A percentile compares a stretch with the other conserved stretches of the same genome.
phyloP scores from a whole-genome alignment of 768 basidiomycete genomes.

The Auricularia sp. region DNA sequence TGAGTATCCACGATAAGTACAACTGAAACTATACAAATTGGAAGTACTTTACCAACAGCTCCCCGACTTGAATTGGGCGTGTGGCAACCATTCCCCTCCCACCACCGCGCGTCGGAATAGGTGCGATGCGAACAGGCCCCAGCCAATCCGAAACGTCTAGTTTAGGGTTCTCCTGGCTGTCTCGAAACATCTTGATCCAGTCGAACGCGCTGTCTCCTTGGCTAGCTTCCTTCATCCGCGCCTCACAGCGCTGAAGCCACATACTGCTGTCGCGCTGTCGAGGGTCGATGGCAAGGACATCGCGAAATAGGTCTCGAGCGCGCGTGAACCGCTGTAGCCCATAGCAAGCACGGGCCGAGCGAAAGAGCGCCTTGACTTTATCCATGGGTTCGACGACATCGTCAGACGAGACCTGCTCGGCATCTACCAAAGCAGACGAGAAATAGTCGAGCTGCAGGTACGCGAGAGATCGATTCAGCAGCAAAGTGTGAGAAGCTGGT shows the following conservation, averaged over 20 bases:
- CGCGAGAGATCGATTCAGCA: constrained; percentile 20
- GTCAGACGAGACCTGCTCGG: constrained; percentile 9
- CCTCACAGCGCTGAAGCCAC: constrained; percentile 13
- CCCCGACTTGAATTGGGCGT: neutral
- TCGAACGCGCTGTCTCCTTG: constrained; percentile 14
- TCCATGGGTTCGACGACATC: neutral
- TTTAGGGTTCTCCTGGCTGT: constrained; percentile 4
- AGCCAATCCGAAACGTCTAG: constrained; percentile 18
- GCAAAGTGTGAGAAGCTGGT: constrained; percentile 11
- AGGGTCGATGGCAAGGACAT: constrained; percentile 3
- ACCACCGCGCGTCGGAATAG: constrained; percentile 5
- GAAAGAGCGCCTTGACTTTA: constrained; percentile 16
- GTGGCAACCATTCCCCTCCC: constrained; percentile 10
- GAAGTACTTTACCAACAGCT: constrained; percentile 8
- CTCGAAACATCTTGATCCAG: constrained; percentile 16
- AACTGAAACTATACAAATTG: too few relatives aligned
- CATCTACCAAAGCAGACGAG: constrained; percentile 17
- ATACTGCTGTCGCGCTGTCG: constrained; percentile 1
- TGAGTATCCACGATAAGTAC: neutral
- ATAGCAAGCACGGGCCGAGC: constrained; percentile 18
- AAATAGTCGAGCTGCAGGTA: constrained; percentile 17
- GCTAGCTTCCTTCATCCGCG: constrained; percentile 12
- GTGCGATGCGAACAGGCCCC: constrained; percentile 5
- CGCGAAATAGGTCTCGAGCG: constrained; percentile 10
- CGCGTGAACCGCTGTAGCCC: constrained; percentile 11